Conservation (phyloP, 2,329 filamentous ascomycete species). For the Colletotrichum liriopes region DNA sequence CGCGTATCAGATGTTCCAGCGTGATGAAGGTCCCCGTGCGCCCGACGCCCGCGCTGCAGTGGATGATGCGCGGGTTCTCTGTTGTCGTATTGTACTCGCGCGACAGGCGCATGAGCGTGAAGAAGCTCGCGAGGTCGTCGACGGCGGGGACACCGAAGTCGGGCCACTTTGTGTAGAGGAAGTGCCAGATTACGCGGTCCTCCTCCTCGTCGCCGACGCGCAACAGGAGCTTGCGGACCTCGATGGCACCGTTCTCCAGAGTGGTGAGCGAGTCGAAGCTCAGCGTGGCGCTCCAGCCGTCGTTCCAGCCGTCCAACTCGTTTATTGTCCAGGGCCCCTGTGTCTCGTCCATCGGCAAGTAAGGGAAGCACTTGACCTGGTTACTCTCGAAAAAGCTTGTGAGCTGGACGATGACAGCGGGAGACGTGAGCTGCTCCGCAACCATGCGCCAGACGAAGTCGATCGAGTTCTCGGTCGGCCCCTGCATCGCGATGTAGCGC, state of each 20-base stretch:
- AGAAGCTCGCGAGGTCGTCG: constrained; percentile 77
- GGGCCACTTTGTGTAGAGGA: constrained; percentile 90
- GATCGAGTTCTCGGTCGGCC: constrained; percentile 83
- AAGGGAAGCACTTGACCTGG: constrained; percentile 88
- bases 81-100: constrained; percentile 67
- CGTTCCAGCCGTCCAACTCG: constrained; percentile 74
- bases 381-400: constrained; percentile 88
- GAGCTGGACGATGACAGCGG: constrained; percentile 93
- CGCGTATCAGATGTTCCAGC: constrained; percentile 90
- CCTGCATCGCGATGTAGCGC: constrained; percentile 93
- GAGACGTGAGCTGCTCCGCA: constrained; percentile 79
- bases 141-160: constrained; percentile 88
- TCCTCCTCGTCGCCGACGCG: constrained; percentile 63
- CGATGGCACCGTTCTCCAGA: constrained; percentile 71
- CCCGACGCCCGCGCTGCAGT: constrained; percentile 94
- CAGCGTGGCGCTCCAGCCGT: constrained; percentile 79
- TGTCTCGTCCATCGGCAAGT: constrained; percentile 78
- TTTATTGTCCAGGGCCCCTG: constrained; percentile 72
- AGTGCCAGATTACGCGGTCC: constrained; percentile 78
- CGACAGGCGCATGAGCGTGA: constrained; percentile 79
- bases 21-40: constrained; percentile 96
- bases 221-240: constrained; percentile 81
- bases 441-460: constrained; percentile 97
- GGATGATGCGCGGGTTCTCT: constrained; percentile 80
- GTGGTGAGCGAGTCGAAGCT: constrained; percentile 75